Evolutionary conservation across 2,329 filamentous ascomycete genomes (phyloP).

Genomic region (Acephala macrosclerotiorum): DNA sequence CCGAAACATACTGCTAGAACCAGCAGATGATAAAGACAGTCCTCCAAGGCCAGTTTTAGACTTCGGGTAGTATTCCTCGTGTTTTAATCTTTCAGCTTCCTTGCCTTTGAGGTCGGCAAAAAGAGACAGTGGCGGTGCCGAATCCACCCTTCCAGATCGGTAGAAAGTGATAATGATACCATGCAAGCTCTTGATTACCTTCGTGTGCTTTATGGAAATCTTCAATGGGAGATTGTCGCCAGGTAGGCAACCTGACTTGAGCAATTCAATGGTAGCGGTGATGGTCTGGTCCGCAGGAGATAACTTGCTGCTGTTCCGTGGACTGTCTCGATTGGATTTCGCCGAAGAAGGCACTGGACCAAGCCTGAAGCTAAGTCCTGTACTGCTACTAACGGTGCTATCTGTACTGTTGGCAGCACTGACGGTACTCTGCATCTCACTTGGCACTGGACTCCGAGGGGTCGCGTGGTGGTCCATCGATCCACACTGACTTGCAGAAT

Average conservation of each 20-base stretch:
- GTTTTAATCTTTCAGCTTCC: slow-evolving; percentile 70
- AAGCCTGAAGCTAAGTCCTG: slow-evolving; percentile 54
- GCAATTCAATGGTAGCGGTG: slow-evolving; percentile 82
- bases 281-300: slow-evolving; percentile 78
- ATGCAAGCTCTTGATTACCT: slow-evolving; percentile 87
- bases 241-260: slow-evolving; percentile 83
- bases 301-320: slow-evolving; percentile 56
- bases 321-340: slow-evolving; percentile 54
- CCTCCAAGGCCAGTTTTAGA: slow-evolving; percentile 88
- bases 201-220: slow-evolving; percentile 86
- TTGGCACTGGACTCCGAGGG: slow-evolving; percentile 54
- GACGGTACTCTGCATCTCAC: slow-evolving; percentile 70
- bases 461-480: slow-evolving; percentile 50
- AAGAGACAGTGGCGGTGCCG: slow-evolving; percentile 62
- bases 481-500: slow-evolving; percentile 44
- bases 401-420: slow-evolving; percentile 76
- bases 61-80: slow-evolving; percentile 83
- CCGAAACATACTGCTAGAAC: slow-evolving; percentile 90
- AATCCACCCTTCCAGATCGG: slow-evolving; percentile 88
- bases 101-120: slow-evolving; percentile 61
- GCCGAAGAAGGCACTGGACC: slow-evolving; percentile 45
- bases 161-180: slow-evolving; percentile 94
- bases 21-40: slow-evolving; percentile 83
- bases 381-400: slow-evolving; percentile 55
- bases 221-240: slow-evolving; percentile 84